Percentiles rank a stretch among this genome's conserved stretches.
Evolutionary conservation across 176 grass and related monocot genomes (phyloP).

Genomic region (Aegilops umbellulata): DNA sequence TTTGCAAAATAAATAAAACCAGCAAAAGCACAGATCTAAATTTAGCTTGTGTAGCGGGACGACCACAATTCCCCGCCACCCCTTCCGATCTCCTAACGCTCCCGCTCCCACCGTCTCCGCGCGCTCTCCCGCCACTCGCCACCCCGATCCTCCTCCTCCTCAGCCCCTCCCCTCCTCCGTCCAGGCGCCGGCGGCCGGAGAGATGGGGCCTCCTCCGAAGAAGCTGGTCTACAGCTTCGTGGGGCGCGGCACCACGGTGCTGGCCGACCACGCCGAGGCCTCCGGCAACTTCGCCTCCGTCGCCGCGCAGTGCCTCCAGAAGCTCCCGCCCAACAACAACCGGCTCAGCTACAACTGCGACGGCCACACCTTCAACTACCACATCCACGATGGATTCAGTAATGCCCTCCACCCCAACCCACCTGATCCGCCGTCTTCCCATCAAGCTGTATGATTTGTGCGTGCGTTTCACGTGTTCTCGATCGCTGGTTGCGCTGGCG

Average conservation of each 20-base stretch:
- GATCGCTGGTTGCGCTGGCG: background rate
- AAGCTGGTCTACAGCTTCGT: conserved; percentile 69
- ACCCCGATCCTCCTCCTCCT: background rate
- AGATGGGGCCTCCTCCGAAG: conserved; percentile 52
- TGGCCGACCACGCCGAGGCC: conserved; percentile 68
- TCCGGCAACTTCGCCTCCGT: conserved; percentile 72
- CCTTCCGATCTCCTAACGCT: background rate
- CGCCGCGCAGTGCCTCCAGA: conserved; percentile 65
- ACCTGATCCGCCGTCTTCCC: background rate
- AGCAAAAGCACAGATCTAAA: background rate
- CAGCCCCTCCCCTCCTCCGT: background rate
- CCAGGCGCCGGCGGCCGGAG: conserved; percentile 9
- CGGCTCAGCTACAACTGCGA: conserved; percentile 71
- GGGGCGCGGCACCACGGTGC: conserved; percentile 49
- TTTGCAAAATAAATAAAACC: background rate
- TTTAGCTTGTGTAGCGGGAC: background rate
- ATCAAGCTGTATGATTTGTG: background rate
- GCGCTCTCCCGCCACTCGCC: background rate
- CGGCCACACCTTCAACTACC: conserved; percentile 80
- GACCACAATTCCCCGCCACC: conserved; percentile 4
- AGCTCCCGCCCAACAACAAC: conserved; percentile 65
- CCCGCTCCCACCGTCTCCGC: background rate
- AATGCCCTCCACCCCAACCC: background rate
- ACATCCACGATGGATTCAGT: conserved; percentile 77
- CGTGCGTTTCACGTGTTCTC: background rate